Conservation (phyloP, 495 filamentous ascomycete genomes). For the Aspergillus diversus region DNA sequence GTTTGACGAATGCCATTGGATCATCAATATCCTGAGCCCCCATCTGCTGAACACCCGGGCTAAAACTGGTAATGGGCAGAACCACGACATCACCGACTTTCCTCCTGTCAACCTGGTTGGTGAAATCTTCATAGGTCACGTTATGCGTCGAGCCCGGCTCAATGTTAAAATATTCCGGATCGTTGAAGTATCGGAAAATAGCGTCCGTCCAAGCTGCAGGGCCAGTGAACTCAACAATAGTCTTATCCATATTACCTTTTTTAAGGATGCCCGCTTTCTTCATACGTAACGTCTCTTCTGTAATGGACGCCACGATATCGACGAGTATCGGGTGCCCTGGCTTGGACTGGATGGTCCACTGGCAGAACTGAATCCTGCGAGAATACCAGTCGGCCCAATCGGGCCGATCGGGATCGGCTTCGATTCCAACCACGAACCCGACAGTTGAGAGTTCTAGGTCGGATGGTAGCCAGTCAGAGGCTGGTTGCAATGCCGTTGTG, state of each 20-base stretch:
- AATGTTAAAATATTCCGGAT: constrained; percentile 87
- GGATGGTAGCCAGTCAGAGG: constrained; percentile 83
- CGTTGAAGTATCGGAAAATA: constrained; percentile 92
- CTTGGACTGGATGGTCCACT: constrained; percentile 98
- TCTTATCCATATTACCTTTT: constrained; percentile 67
- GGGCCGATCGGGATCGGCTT: constrained; percentile 89
- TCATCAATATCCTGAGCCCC: constrained; percentile 87
- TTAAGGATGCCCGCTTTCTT: constrained; percentile 71
- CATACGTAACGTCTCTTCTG: constrained; percentile 74
- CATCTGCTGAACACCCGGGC: constrained; percentile 93
- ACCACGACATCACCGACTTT: constrained; percentile 95
- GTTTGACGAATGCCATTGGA: constrained; percentile 97
- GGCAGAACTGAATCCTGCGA: constrained; percentile 94
- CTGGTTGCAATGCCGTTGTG: constrained; percentile 80
- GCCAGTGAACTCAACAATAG: constrained; percentile 94
- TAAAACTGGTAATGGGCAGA: constrained; percentile 95
- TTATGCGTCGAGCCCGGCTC: constrained; percentile 63
- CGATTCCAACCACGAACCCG: constrained; percentile 90
- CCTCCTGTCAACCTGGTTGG: constrained; percentile 76
- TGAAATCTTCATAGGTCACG: constrained; percentile 88
- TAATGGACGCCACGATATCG: constrained; percentile 85
- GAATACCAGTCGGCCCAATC: constrained; percentile 98
- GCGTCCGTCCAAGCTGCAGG: constrained; percentile 94
- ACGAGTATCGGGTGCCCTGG: constrained; percentile 90
- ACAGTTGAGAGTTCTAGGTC: constrained; percentile 74